Conservation (phyloP, 331 rosid species). For the Telfairia occidentalis region DNA sequence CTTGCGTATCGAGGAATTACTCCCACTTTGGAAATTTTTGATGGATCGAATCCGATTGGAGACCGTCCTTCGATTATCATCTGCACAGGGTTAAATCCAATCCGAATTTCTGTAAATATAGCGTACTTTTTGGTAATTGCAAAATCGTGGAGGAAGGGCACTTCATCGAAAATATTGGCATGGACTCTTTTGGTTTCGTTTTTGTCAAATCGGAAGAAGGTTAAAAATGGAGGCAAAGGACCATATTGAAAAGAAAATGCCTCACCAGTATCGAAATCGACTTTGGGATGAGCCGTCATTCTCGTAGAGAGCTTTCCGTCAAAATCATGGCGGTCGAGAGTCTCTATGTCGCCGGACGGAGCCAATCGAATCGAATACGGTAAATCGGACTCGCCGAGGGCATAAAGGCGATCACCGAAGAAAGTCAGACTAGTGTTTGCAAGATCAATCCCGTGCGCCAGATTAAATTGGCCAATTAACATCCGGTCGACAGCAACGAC, state of each 20-base stretch:
- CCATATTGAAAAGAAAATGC: constrained; percentile 69
- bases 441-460: constrained; percentile 53
- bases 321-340: constrained; percentile 51
- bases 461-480: constrained; percentile 47
- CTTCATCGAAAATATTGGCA: constrained; percentile 57
- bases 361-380: constrained; percentile 44
- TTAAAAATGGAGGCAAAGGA: constrained; percentile 63
- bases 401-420: constrained; percentile 47
- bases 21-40: constrained; percentile 49
- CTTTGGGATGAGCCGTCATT: constrained; percentile 85
- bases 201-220: constrained; percentile 49
- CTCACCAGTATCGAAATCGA: constrained; percentile 53
- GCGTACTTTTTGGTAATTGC: constrained; percentile 68
- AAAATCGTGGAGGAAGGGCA: constrained; percentile 65
- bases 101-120: constrained; percentile 55
- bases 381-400: constrained; percentile 73
- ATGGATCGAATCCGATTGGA: constrained; percentile 49
- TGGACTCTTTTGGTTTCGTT: constrained; percentile 35
- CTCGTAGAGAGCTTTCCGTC: constrained; percentile 49
- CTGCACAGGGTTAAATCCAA: constrained; percentile 58
- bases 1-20: constrained; percentile 53
- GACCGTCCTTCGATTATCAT: constrained; percentile 57
- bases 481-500: constrained; percentile 54
- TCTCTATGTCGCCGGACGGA: constrained; percentile 39
- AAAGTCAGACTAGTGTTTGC: constrained; percentile 74